Evolutionary conservation across 2,329 filamentous ascomycete species (phyloP), one percentile per base, ranked within the genome.

Genomic region (Xylariaceae sp.): DNA sequence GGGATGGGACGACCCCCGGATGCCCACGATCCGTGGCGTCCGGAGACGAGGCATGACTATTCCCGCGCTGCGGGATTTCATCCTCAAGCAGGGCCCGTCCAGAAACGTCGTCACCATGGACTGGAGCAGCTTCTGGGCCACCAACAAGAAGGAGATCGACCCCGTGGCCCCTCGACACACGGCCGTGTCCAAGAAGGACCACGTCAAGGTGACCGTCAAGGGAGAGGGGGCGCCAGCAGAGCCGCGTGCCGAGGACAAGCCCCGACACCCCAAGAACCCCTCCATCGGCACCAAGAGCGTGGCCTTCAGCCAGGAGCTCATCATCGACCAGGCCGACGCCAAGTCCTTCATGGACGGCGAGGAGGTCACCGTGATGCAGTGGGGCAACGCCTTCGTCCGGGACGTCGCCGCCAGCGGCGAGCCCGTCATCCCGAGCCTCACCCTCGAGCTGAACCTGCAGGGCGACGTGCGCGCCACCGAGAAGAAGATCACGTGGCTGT

Each of bases 401-500:
- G 76, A 78, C 39, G 76, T 86, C 41, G 67, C 74, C 30, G 64
- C 65, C 21, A 59, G 61, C 13, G 68, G 24, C 24, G 6, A 11
- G 5, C 10, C 68, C 33, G 66, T 75, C 30, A 78, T 94, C 50
- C 81, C 78, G 10, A 67, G 64, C 22, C 70, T 94, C 24, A 82
- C 83, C 37, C 69, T 92, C 34, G 86, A 94, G 62, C 76, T 95
- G n/a, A 83, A 96, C 60, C 75, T 95, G 31, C 77, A 83, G 50
- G 89, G 90, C 36, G 90, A 96, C 58, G 85, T 96, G 60, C 94
- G 94, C 70, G 82, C 85, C 55, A 96, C 90, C 0, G 80, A 87
- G 53, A 95, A 95, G 77, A 96, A 96, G 71, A 77, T 96, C 23
- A 95, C 89, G 1, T 96, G 90, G 90, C 67, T 96, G 30, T 81